Base-by-base conservation (phyloP, 495 filamentous ascomycete species). In the Hyaloscypha hepaticicola region DNA sequence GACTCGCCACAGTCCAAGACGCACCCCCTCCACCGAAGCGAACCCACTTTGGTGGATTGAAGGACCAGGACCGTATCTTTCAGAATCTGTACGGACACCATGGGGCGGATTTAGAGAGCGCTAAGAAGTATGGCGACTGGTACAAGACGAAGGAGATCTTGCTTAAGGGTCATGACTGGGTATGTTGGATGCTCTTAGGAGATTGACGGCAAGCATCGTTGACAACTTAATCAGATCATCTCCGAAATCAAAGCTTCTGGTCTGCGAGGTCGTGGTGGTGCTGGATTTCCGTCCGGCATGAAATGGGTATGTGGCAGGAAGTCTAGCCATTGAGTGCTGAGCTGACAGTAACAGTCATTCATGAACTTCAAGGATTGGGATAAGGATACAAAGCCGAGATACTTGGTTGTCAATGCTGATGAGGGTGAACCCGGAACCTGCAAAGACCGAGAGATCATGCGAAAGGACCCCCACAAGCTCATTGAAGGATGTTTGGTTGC, bases 301-400 rank as follows among this genome's bases (percentile, higher is more conserved):
- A 99, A 99, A 93, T 99, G 96, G 89, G 94, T 97, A 84, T 76
- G 80, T 73, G 19, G 45, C 50, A 55, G 22, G n/a, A 22, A 22
- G 4, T 51, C 4, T 12, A 12, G 21, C 1, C 0, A 27, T 57
- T 38, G 25, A 29, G 24, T n/a, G 6, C 31, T 29, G 16, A 51
- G 21, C 66, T 72, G 34, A 69, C 61, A 29, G 16, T 41, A 9
- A 27, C 70, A 97, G 93, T 97, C 92, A 56, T 99, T 99, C 83
- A 99, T 99, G 95, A 99, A 98, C 81, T 91, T 92, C 85, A 96
- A 97, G 79, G 96, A 91, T 76, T 99, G 95, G 96, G 93, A 98
- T 71, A 96, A 97, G 82, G 96, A 97, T 74, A 92, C 83, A 61
- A 93, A 96, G 76, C 96, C 96, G 64, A 87, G 95, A 63, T 99